phyloP scores from a whole-genome alignment of 2,329 filamentous ascomycete genomes.

The Huntiella abstrusa region DNA sequence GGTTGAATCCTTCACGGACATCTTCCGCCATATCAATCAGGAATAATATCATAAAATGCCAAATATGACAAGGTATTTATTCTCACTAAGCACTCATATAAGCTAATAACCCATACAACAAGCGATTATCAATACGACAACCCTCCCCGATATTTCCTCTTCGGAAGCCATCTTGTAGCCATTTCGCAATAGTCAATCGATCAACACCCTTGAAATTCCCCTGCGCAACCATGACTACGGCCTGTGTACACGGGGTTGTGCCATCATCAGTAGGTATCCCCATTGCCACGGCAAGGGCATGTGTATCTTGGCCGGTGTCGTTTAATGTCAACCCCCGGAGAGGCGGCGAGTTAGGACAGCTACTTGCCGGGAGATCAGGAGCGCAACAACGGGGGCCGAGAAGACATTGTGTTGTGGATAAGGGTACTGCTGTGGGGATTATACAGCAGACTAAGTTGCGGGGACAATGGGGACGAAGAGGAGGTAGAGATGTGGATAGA shows the following conservation, averaged over 20 bases:
- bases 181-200: slow-evolving; percentile 12
- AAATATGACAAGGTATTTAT: no score
- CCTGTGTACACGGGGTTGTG: slow-evolving; percentile 19
- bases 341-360: neutral
- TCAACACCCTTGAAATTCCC: slow-evolving; percentile 17
- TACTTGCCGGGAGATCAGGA: slow-evolving; percentile 5
- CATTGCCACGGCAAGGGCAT: slow-evolving; percentile 1
- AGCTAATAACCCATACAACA: slow-evolving; percentile 16
- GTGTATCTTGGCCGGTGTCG: neutral
- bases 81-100: slow-evolving; percentile 14
- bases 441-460: no score
- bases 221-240: slow-evolving; percentile 18
- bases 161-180: slow-evolving; percentile 16
- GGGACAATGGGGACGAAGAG: no score
- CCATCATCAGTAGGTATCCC: slow-evolving; percentile 2
- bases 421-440: neutral
- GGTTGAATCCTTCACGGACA: no score
- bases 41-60: no score
- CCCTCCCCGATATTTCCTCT: slow-evolving; percentile 14
- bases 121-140: slow-evolving; percentile 17
- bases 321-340: neutral
- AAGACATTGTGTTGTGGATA: slow-evolving; percentile 3
- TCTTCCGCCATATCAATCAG: no score
- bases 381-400: slow-evolving; percentile 10
- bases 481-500: no score